These are phyloP conservation scores for Verticillium albo-atrum DNA, from an alignment of 2,329 filamentous ascomycete genomes.

Conservation along the genomic window DNA sequence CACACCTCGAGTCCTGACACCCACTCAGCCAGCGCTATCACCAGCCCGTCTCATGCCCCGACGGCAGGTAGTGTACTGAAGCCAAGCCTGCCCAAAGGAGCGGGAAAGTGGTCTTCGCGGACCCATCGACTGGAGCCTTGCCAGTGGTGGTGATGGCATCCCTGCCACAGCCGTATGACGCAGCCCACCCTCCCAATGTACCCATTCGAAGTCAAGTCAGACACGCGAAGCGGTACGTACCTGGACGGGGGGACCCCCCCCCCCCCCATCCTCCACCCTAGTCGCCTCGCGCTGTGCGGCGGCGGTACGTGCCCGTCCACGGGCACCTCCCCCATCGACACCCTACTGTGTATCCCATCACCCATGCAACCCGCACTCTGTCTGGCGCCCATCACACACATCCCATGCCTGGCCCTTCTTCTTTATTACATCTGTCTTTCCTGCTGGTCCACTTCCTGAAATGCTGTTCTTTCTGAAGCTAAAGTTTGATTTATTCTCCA, in stretches of 20 bases:
- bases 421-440: conserved; percentile 13
- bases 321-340: conserved; percentile 10
- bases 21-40: not conserved
- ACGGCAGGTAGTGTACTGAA: not conserved
- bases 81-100: conserved; percentile 4
- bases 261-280: conserved; percentile 2
- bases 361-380: conserved; percentile 28
- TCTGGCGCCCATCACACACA: conserved; percentile 16
- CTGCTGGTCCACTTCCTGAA: conserved; percentile 28
- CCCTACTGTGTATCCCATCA: conserved; percentile 8
- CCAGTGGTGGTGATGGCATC: conserved; percentile 24
- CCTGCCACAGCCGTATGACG: conserved; percentile 23
- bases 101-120: conserved; percentile 7
- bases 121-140: conserved; percentile 6
- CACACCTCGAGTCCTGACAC: not conserved
- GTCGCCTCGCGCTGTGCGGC: not conserved
- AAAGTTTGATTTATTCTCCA: conserved; percentile 29
- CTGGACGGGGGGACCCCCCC: conserved; percentile 2
- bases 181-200: conserved; percentile 9
- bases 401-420: not conserved
- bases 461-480: conserved; percentile 27
- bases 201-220: not conserved
- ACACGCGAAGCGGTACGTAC: conserved; percentile 9
- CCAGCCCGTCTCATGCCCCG: conserved; percentile 7
- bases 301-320: conserved; percentile 2